Evolutionary conservation across 2,329 filamentous ascomycete genomes (phyloP).

Genomic region (Hypoxylon sp.): DNA sequence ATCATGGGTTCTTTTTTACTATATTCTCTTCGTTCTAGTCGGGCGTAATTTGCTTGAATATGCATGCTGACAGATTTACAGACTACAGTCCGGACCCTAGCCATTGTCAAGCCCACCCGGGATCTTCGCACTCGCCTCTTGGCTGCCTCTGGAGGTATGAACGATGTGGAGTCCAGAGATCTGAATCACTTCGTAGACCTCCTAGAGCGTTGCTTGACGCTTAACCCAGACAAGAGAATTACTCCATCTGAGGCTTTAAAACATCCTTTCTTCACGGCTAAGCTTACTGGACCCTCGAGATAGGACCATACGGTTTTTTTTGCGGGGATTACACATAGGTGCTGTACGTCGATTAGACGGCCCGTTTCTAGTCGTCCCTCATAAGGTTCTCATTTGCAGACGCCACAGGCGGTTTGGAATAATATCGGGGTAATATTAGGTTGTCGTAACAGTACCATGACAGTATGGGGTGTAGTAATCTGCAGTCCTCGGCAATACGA

Average conservation of each 20-base stretch:
- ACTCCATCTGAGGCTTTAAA: constrained; percentile 88
- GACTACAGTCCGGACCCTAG: constrained; percentile 77
- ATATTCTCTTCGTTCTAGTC: constrained; percentile 6
- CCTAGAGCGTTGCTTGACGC: constrained; percentile 86
- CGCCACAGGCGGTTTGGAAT: constrained; percentile 5
- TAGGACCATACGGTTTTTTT: constrained; percentile 32
- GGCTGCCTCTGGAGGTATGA: constrained; percentile 80
- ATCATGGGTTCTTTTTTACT: constrained; percentile 13
- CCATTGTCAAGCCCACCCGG: constrained; percentile 80
- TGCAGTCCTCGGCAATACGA: constrained; percentile 7
- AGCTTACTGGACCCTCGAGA: constrained; percentile 50
- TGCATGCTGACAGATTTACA: constrained; percentile 55
- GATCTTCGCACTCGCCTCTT: constrained; percentile 87
- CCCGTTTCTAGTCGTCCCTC: background rate
- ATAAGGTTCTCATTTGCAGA: background rate
- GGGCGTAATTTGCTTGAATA: constrained; percentile 8
- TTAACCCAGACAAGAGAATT: constrained; percentile 94
- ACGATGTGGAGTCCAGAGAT: constrained; percentile 81
- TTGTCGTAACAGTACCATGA: constrained; percentile 5
- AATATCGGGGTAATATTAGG: constrained; percentile 12
- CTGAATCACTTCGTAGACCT: constrained; percentile 88
- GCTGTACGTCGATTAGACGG: background rate
- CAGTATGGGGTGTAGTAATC: background rate
- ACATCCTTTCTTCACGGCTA: constrained; percentile 84
- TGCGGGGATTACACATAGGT: constrained; percentile 16